phyloP scores from a whole-genome alignment of 2,329 filamentous ascomycete species.

The Fusarium sp. region DNA sequence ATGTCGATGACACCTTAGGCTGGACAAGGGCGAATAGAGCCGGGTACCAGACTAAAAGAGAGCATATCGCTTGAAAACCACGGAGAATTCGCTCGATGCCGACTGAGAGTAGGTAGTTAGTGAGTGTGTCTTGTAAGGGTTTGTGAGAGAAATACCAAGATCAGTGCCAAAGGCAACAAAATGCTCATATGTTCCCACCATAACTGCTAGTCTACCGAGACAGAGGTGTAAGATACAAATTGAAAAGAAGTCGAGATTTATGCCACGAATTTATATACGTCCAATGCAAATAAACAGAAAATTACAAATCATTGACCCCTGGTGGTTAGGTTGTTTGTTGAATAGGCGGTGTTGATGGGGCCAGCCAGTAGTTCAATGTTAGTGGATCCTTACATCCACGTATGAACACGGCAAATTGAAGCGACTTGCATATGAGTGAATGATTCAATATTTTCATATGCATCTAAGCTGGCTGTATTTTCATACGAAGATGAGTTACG shows the following conservation, averaged over 20 bases:
- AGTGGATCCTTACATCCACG: constrained; percentile 9
- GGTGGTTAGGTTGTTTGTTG: constrained; percentile 17
- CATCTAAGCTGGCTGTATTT: neutral
- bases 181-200: constrained; percentile 45
- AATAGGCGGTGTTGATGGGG: constrained; percentile 39
- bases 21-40: constrained; percentile 50
- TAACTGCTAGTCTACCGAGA: constrained; percentile 11
- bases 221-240: neutral
- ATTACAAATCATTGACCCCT: constrained; percentile 17
- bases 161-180: constrained; percentile 59
- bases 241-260: neutral
- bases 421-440: neutral
- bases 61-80: constrained; percentile 61
- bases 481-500: too few relatives aligned
- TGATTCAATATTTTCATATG: neutral
- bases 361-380: constrained; percentile 10
- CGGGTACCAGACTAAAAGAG: constrained; percentile 59
- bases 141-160: constrained; percentile 50
- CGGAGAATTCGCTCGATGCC: constrained; percentile 70
- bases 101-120: constrained; percentile 49
- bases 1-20: constrained; percentile 42
- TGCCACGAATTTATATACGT: neutral
- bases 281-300: constrained; percentile 26
- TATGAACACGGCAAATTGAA: neutral
- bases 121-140: neutral